Evolutionary conservation across 2,329 filamentous ascomycete species (phyloP), one percentile per base, ranked within the genome.

Genomic region (Penicillium aurantiogriseum): DNA sequence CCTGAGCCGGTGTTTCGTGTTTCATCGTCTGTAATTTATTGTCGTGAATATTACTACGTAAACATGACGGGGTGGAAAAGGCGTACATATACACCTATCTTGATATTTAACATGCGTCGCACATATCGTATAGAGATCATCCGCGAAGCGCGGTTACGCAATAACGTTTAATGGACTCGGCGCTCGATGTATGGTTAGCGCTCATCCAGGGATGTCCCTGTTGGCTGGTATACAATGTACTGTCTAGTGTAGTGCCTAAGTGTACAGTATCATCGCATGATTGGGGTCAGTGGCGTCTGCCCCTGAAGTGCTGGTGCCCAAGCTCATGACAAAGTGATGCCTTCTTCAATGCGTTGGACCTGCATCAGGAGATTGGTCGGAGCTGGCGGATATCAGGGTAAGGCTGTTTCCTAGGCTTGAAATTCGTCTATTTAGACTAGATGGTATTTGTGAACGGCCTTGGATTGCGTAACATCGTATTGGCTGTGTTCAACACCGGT

Each of bases 101-200:
- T 51, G 27, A 43, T 44, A 29, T 13, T 39, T 50, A 8, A 15
- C n/a, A 21, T 33, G 42, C 21, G 45, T 59, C 25, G 52, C 36
- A 56, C 45, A 46, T 31, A 42, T 49, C 13, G 7, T 47, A 40
- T 38, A 59, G 56, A 52, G 55, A 58, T 62, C 61, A 62, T 48
- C 61, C 55, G 63, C 61, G 59, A 63, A 62, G 57, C 61, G 59
- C 59, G 59, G 61, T 62, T 64, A 64, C 49, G 43, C 53, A 63
- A 60, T 64, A 60, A 62, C 56, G 53, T 54, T 55, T 29, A 19
- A 19, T 48, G 23, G 40, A 54, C 40, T 45, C 35, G 56, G 42
- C 23, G 21, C 23, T 40, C 46, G n/a, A 42, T 33, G 11, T 35
- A 19, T 27, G 19, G 45, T 40, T 53, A 47, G 49, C 21, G 54